Evolutionary conservation across 441 rosid species (phyloP).

Genomic region (Adansonia rubrostipa): DNA sequence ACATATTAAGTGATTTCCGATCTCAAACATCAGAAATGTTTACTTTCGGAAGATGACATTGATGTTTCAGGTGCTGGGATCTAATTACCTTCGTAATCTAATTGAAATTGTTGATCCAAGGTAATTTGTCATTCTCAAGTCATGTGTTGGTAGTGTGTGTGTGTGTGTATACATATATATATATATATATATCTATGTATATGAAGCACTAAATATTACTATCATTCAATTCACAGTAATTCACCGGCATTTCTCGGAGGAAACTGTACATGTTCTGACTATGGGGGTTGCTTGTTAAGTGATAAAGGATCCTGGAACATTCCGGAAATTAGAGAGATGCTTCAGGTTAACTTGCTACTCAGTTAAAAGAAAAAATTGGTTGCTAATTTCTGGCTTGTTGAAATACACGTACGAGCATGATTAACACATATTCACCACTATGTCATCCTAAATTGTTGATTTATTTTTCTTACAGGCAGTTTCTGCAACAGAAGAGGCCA

Average conservation of each 20-base stretch:
- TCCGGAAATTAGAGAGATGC: slow-evolving; percentile 52
- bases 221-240: slow-evolving; percentile 38
- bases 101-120: slow-evolving; percentile 57
- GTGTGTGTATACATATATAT: background rate
- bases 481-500: slow-evolving; percentile 40
- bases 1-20: background rate
- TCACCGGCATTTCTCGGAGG: slow-evolving; percentile 68
- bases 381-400: background rate
- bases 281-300: slow-evolving; percentile 63
- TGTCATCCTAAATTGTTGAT: background rate
- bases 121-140: slow-evolving; percentile 28
- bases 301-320: slow-evolving; percentile 73
- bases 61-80: slow-evolving; percentile 59
- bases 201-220: background rate
- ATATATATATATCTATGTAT: background rate
- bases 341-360: slow-evolving; percentile 46
- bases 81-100: slow-evolving; percentile 44
- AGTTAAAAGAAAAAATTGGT: background rate
- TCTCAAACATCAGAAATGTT: background rate
- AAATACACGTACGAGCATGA: background rate
- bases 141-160: too few species aligned
- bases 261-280: slow-evolving; percentile 58
- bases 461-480: slow-evolving; percentile 37
- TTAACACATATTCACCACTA: slow-evolving; percentile 6
- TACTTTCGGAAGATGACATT: background rate